Percentiles rank a stretch among this genome's conserved stretches.
These are phyloP conservation scores for Lipomyces starkeyi DNA, from an alignment of 805 yeast species.

Conservation along the genomic window DNA sequence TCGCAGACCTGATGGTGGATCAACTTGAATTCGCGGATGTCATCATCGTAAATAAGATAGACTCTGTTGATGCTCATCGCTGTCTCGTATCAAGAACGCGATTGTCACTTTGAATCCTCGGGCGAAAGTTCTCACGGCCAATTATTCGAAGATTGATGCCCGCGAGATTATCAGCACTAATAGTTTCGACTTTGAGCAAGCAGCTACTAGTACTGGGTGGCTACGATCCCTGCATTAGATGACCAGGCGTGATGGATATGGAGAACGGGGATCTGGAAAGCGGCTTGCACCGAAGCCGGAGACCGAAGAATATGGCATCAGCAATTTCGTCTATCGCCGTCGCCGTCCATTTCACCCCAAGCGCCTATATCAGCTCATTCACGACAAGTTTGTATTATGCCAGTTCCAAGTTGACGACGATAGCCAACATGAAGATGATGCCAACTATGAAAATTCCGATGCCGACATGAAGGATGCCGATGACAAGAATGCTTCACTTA, in stretches of 20 bases:
- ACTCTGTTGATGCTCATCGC: constrained; percentile 44
- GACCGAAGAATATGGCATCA: constrained; percentile 56
- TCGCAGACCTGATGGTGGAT: constrained; percentile 55
- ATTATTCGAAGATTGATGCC: constrained; percentile 50
- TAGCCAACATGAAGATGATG: constrained; percentile 39
- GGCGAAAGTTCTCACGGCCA: constrained; percentile 50
- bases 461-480: constrained; percentile 17
- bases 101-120: constrained; percentile 51
- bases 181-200: constrained; percentile 51
- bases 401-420: constrained; percentile 40
- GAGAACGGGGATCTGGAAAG: constrained; percentile 38
- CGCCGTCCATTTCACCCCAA: constrained; percentile 56
- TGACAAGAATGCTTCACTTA: constrained; percentile 2
- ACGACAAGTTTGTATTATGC: constrained; percentile 48
- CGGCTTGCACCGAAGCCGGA: constrained; percentile 53
- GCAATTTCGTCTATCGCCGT: constrained; percentile 51
- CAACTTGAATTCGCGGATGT: constrained; percentile 57
- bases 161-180: constrained; percentile 49
- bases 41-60: constrained; percentile 52
- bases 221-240: constrained; percentile 52
- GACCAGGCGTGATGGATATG: constrained; percentile 46
- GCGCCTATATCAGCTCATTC: constrained; percentile 48
- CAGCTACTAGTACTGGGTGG: constrained; percentile 55
- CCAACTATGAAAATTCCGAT: constrained; percentile 27
- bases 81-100: constrained; percentile 46